Evolutionary conservation across 805 yeast species (phyloP).

Genomic region (Candida glaebosa): DNA sequence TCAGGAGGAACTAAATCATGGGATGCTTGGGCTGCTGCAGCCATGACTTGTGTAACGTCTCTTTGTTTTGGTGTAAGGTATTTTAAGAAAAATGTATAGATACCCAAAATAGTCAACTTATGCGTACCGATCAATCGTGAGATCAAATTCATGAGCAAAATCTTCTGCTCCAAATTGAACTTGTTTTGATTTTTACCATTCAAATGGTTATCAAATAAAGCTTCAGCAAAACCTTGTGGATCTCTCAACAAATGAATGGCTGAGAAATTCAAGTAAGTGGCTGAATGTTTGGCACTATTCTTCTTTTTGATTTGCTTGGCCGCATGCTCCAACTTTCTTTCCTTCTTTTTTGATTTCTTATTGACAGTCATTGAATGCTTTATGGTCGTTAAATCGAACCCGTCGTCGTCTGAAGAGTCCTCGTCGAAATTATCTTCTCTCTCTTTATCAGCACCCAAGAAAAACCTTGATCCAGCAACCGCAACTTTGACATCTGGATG

Average conservation of each 20-base stretch:
- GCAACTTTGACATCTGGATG: slow-evolving; percentile 87
- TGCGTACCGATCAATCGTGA: slow-evolving; percentile 93
- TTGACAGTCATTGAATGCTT: slow-evolving; percentile 81
- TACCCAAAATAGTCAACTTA: slow-evolving; percentile 83
- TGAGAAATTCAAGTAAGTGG: slow-evolving; percentile 80
- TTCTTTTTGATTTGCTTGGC: slow-evolving; percentile 66
- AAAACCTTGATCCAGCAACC: slow-evolving; percentile 84
- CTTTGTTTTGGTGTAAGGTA: slow-evolving; percentile 92
- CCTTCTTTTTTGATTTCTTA: slow-evolving; percentile 77
- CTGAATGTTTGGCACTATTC: slow-evolving; percentile 48
- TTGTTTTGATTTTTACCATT: slow-evolving; percentile 65
- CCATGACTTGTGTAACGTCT: slow-evolving; percentile 94
- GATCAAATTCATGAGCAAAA: slow-evolving; percentile 79
- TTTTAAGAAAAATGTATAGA: slow-evolving; percentile 84
- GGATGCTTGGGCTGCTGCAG: slow-evolving; percentile 94
- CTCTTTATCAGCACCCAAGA: slow-evolving; percentile 92
- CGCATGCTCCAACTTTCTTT: slow-evolving; percentile 75
- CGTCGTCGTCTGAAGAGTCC: slow-evolving; percentile 65
- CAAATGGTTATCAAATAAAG: slow-evolving; percentile 67
- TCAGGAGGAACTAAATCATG: slow-evolving; percentile 99
- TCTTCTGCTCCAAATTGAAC: slow-evolving; percentile 83
- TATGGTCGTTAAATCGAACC: slow-evolving; percentile 65
- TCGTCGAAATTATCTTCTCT: slow-evolving; percentile 82
- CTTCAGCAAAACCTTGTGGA: slow-evolving; percentile 97
- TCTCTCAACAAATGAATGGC: slow-evolving; percentile 93